Percentiles rank a stretch among this genome's conserved stretches.
These are phyloP conservation scores for Hypoxylon sp. DNA, from an alignment of 2,329 filamentous ascomycete species.

Conservation along the genomic window DNA sequence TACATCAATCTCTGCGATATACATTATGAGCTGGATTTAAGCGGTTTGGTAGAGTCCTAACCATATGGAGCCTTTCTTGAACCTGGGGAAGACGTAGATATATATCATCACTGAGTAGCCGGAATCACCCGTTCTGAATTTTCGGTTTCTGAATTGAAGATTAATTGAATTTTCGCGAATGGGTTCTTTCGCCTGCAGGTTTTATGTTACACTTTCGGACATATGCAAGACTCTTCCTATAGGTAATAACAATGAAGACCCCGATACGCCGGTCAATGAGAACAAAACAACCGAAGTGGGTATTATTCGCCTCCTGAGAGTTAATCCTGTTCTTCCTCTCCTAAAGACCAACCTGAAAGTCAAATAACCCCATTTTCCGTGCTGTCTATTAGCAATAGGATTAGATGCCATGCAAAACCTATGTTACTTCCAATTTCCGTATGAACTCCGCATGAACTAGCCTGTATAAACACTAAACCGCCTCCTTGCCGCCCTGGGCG, in stretches of 20 bases:
- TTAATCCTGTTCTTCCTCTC: constrained; percentile 38
- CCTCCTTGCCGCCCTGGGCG: constrained; percentile 1
- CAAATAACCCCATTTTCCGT: constrained; percentile 11
- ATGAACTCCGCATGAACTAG: constrained; percentile 24
- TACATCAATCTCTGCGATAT: too few species aligned
- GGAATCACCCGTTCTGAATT: not conserved
- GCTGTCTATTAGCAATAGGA: constrained; percentile 19
- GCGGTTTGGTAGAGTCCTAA: not conserved
- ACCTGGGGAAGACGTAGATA: not conserved
- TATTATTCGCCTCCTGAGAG: constrained; percentile 50
- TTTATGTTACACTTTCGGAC: constrained; percentile 15
- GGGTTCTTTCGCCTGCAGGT: constrained; percentile 10
- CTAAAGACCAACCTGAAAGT: constrained; percentile 27
- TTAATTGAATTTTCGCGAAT: not conserved
- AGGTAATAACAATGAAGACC: constrained; percentile 16
- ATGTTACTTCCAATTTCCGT: constrained; percentile 19
- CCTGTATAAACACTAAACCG: constrained; percentile 5
- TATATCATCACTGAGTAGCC: not conserved
- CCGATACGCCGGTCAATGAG: constrained; percentile 35
- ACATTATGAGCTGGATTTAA: not conserved
- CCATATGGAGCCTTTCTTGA: not conserved
- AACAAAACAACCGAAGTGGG: constrained; percentile 44
- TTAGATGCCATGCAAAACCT: constrained; percentile 3
- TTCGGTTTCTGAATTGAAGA: not conserved
- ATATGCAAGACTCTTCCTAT: constrained; percentile 36